Conservation (phyloP, 371 early-diverging fungal genomes). For the Lichtheimia ramosa region DNA sequence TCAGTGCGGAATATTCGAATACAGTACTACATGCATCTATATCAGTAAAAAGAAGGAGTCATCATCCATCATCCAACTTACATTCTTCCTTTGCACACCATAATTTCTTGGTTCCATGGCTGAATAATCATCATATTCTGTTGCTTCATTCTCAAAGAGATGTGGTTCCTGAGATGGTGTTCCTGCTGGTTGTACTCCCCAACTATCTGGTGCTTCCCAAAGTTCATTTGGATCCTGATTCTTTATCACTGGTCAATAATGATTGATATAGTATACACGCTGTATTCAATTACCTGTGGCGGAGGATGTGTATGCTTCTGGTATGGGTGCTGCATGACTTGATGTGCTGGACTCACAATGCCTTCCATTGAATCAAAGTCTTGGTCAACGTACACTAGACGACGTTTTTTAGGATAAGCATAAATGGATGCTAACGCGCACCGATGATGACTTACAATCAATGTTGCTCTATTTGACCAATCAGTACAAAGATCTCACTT, state of each 20-base stretch:
- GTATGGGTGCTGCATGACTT: slow-evolving; percentile 4
- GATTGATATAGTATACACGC: neutral
- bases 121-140: slow-evolving; percentile 42
- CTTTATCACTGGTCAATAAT: neutral
- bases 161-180: slow-evolving; percentile 13
- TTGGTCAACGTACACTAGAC: slow-evolving; percentile 33
- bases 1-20: slow-evolving; percentile 71
- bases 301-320: slow-evolving; percentile 1
- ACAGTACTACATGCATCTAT: slow-evolving; percentile 34
- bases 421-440: neutral
- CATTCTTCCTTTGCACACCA: slow-evolving; percentile 32
- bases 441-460: slow-evolving; percentile 12
- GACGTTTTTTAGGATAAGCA: neutral
- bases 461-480: slow-evolving; percentile 5
- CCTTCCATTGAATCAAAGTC: slow-evolving; percentile 51
- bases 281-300: neutral
- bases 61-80: slow-evolving; percentile 5
- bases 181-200: slow-evolving; percentile 61
- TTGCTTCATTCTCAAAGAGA: slow-evolving; percentile 24
- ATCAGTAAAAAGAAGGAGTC: neutral
- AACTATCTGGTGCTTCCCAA: slow-evolving; percentile 72
- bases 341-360: slow-evolving; percentile 41
- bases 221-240: slow-evolving; percentile 24
- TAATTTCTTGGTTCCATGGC: slow-evolving; percentile 27
- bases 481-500: neutral